Base-by-base conservation (phyloP, 257 asterid species). In the Solanum lignicaule region DNA sequence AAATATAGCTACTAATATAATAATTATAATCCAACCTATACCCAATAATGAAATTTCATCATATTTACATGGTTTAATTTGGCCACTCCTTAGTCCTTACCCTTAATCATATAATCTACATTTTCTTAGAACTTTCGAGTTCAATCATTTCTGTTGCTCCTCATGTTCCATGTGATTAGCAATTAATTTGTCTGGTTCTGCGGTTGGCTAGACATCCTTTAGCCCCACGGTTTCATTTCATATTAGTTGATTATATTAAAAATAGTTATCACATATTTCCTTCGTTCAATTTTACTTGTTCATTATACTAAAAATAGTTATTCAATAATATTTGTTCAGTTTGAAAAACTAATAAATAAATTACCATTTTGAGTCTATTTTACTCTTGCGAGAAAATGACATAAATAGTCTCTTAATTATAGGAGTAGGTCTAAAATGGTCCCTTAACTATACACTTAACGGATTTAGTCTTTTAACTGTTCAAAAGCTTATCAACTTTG, bases 301-400 rank as follows among this genome's bases (percentile, higher is more conserved):
- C 3, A 6, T 52, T 52, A 6, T 52, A 52, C 0, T 52, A 2
- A 52, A 52, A 52, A 6, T 18, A 18, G 0, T 52, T 52, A 52
- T 52, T 0, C 0, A 52, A 6, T 0, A 16, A 18, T 18, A 52
- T 6, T 6, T 48, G 18, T 5, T 14, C 2, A 2, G 0, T 48
- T 16, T 16, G 0, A 15, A 48, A 48, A 48, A 48, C 1, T 0
- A 5, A 48, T 0, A n/a, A n/a, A n/a, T n/a, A n/a, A n/a, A n/a
- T n/a, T n/a, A n/a, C 3, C 1, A 16, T 52, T 16, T 52, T 52
- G 4, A 6, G 4, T 52, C 9, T 52, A 0, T 16, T 16, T 52
- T 52, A 48, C 23, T 16, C 0, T 41, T 35, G 7, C 33, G 0
- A 32, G 33, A 32, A 32, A 32, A 32, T 32, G 33, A 32, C 33